Percentiles rank a stretch among this genome's conserved stretches.
These are phyloP conservation scores for Powellomyces hirtus DNA, from an alignment of 192 early-diverging fungal genomes.

Conservation along the genomic window DNA sequence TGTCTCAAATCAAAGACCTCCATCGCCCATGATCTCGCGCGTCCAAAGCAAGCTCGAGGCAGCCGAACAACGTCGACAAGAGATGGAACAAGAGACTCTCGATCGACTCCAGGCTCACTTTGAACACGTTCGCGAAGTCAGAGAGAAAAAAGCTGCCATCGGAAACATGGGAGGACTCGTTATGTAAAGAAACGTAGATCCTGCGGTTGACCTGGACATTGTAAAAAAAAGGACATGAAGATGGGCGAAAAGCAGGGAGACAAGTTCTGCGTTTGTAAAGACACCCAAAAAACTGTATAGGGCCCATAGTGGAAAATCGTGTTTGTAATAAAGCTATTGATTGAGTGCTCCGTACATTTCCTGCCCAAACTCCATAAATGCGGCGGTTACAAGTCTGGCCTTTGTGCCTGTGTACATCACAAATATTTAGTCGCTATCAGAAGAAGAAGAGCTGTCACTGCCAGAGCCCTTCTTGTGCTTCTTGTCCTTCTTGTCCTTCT, in stretches of 20 bases:
- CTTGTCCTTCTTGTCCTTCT: slow-evolving; percentile 20
- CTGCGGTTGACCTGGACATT: too few relatives aligned
- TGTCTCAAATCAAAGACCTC: too few relatives aligned
- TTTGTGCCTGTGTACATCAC: too few relatives aligned
- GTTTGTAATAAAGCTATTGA: background rate
- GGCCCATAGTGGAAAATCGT: background rate
- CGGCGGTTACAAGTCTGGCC: too few relatives aligned
- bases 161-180: background rate
- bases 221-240: background rate
- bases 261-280: background rate
- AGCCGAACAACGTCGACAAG: background rate
- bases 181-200: background rate
- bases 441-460: background rate
- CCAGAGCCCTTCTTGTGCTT: slow-evolving; percentile 7
- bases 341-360: too few relatives aligned
- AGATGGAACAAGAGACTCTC: background rate
- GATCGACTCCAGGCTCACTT: slow-evolving; percentile 7
- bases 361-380: too few relatives aligned
- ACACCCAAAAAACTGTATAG: background rate
- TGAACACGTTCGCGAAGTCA: background rate
- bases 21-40: slow-evolving; percentile 1
- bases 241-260: background rate
- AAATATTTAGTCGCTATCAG: slow-evolving; percentile 17
- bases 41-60: slow-evolving; percentile 1
- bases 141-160: background rate